phyloP scores from a whole-genome alignment of 2,329 filamentous ascomycete genomes.

The Sporothrix sp. region DNA sequence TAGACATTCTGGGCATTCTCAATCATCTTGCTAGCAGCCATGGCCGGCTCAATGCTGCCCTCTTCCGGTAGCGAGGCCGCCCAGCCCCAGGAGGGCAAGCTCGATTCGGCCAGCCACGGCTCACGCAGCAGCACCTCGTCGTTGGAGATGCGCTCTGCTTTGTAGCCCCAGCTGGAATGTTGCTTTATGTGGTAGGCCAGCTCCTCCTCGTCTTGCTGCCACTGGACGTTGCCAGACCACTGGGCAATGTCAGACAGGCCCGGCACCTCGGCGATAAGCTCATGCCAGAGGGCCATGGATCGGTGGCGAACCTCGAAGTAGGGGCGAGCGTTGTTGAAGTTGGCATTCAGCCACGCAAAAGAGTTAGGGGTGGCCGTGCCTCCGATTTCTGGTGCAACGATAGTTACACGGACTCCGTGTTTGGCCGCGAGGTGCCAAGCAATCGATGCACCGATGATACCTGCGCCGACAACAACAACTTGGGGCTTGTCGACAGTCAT shows the following conservation, averaged over 20 bases:
- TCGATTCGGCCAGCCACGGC: slow-evolving; percentile 14
- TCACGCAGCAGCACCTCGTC: slow-evolving; percentile 11
- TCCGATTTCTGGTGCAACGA: slow-evolving; percentile 23
- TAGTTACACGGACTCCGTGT: slow-evolving; percentile 20
- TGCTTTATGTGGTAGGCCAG: slow-evolving; percentile 18
- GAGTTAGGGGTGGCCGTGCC: slow-evolving; percentile 25
- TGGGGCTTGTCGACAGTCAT: not conserved
- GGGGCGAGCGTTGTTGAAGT: slow-evolving; percentile 19
- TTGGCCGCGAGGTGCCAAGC: slow-evolving; percentile 23
- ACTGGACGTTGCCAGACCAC: slow-evolving; percentile 23
- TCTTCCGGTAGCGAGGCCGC: slow-evolving; percentile 19
- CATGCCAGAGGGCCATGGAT: slow-evolving; percentile 23
- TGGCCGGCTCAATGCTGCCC: slow-evolving; percentile 23
- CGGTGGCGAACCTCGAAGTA: slow-evolving; percentile 25
- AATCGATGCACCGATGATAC: slow-evolving; percentile 24
- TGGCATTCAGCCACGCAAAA: slow-evolving; percentile 27
- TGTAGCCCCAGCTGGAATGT: slow-evolving; percentile 23
- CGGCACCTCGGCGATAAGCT: slow-evolving; percentile 19
- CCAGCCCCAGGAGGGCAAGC: slow-evolving; percentile 19
- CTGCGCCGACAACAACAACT: slow-evolving; percentile 15
- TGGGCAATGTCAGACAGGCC: slow-evolving; percentile 18
- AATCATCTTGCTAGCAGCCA: slow-evolving; percentile 16
- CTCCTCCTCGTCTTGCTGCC: slow-evolving; percentile 20
- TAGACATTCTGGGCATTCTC: not conserved
- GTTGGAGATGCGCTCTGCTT: slow-evolving; percentile 18